Evolutionary conservation across 305 asterid species (phyloP).

Genomic region (Fraxinus platypoda): DNA sequence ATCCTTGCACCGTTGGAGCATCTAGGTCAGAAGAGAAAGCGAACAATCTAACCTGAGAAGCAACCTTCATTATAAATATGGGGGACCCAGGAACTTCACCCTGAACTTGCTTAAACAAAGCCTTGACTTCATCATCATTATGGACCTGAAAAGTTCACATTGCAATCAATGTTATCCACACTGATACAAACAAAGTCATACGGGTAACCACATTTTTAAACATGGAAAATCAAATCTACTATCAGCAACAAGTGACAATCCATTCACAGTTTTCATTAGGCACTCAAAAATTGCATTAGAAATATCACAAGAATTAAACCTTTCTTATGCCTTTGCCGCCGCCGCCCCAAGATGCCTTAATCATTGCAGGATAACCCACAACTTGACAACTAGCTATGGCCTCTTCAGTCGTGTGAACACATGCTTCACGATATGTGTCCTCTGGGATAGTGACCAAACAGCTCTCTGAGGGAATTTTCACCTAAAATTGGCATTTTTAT

Average conservation of each 20-base stretch:
- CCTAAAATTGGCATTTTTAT: conserved; percentile 41
- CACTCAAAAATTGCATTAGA: background rate
- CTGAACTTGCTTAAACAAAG: conserved; percentile 98
- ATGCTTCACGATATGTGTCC: conserved; percentile 74
- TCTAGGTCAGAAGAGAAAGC: conserved; percentile 8
- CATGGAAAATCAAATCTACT: conserved; percentile 8
- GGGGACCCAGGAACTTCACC: conserved; percentile 99
- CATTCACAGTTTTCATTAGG: background rate
- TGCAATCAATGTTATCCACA: conserved; percentile 15
- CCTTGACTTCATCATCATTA: conserved; percentile 92
- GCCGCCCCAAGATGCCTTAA: conserved; percentile 99
- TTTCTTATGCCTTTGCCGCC: conserved; percentile 99
- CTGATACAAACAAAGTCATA: background rate
- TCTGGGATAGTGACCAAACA: conserved; percentile 78
- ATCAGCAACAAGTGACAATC: conserved; percentile 8
- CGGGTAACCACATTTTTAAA: background rate
- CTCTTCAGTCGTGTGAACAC: conserved; percentile 96
- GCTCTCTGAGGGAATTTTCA: conserved; percentile 74
- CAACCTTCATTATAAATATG: conserved; percentile 94
- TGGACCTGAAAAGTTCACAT: conserved; percentile 61
- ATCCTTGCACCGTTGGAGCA: conserved; percentile 9
- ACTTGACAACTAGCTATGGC: conserved; percentile 94
- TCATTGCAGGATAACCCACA: conserved; percentile 99
- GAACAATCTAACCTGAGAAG: conserved; percentile 79
- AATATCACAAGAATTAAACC: conserved; percentile 47